Conservation (phyloP, 2,329 filamentous ascomycete species). For the Rasamsonia emersonii region DNA sequence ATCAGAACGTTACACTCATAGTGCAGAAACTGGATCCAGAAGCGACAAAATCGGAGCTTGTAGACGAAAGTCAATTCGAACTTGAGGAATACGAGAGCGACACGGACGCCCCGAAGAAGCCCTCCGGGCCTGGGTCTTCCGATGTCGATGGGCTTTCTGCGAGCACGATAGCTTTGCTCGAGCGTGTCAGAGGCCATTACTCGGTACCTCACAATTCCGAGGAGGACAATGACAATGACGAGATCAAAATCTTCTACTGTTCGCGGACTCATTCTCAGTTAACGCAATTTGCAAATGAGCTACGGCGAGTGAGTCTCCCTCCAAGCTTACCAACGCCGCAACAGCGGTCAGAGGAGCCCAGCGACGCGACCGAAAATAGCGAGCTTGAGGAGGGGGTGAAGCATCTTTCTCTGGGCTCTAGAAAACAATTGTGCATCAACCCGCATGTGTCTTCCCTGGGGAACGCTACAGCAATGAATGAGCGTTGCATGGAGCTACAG, state of each 20-base stretch:
- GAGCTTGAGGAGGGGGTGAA: slow-evolving; percentile 57
- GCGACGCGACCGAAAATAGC: slow-evolving; percentile 13
- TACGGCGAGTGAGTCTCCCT: slow-evolving; percentile 69
- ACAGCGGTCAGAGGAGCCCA: slow-evolving; percentile 19
- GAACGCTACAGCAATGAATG: slow-evolving; percentile 74
- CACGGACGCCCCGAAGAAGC: slow-evolving; percentile 33
- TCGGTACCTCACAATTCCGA: slow-evolving; percentile 30
- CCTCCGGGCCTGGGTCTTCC: slow-evolving; percentile 18
- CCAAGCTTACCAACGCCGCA: slow-evolving; percentile 50
- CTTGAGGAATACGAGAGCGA: slow-evolving; percentile 68
- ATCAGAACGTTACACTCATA: background rate
- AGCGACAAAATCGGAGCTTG: slow-evolving; percentile 9
- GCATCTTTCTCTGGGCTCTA: slow-evolving; percentile 72
- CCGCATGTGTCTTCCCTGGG: slow-evolving; percentile 64
- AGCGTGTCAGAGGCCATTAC: slow-evolving; percentile 49
- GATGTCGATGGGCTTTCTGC: slow-evolving; percentile 52
- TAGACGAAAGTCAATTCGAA: slow-evolving; percentile 61
- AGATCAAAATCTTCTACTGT: slow-evolving; percentile 82
- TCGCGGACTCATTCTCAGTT: slow-evolving; percentile 90
- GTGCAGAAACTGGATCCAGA: slow-evolving; percentile 21
- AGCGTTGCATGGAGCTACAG: slow-evolving; percentile 83
- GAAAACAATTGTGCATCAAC: slow-evolving; percentile 87
- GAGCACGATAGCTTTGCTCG: slow-evolving; percentile 66
- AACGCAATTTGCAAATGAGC: slow-evolving; percentile 75
- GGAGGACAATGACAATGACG: slow-evolving; percentile 50